Conservation (phyloP, 495 filamentous ascomycete species). For the Aspergillus homomorphus region DNA sequence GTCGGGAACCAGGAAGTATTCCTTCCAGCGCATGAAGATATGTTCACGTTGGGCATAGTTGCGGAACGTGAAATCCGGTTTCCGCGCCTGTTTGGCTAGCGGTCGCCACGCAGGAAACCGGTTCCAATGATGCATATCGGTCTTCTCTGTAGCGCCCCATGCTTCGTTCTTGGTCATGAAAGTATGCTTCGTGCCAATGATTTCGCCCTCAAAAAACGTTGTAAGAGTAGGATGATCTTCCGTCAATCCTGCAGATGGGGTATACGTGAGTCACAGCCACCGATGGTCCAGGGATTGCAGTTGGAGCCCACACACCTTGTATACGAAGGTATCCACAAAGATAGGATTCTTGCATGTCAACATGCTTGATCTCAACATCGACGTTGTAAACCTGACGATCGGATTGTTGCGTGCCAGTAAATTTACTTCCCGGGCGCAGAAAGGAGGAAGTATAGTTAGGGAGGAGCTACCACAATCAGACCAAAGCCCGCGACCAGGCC, state of each 20-base stretch:
- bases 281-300: background rate
- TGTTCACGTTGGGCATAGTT: slow-evolving; percentile 75
- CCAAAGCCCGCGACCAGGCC: background rate
- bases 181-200: slow-evolving; percentile 91
- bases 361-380: slow-evolving; percentile 93
- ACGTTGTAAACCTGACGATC: slow-evolving; percentile 90
- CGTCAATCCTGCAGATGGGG: slow-evolving; percentile 65
- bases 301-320: slow-evolving; percentile 63
- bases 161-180: slow-evolving; percentile 85
- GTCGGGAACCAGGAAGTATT: slow-evolving; percentile 95
- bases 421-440: slow-evolving; percentile 83
- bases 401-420: slow-evolving; percentile 86
- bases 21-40: slow-evolving; percentile 99
- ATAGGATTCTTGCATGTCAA: slow-evolving; percentile 92
- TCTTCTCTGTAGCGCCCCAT: slow-evolving; percentile 92
- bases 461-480: slow-evolving; percentile 35
- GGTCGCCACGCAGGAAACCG: slow-evolving; percentile 85
- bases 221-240: slow-evolving; percentile 94
- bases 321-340: slow-evolving; percentile 95
- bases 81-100: slow-evolving; percentile 70
- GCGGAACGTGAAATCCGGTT: slow-evolving; percentile 68
- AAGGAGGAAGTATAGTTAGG: slow-evolving; percentile 70
- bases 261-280: slow-evolving; percentile 8
- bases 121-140: slow-evolving; percentile 90
- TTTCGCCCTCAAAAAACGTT: slow-evolving; percentile 98